Base-by-base conservation (phyloP, 805 yeast genomes). In the Cyberlindnera veronae region DNA sequence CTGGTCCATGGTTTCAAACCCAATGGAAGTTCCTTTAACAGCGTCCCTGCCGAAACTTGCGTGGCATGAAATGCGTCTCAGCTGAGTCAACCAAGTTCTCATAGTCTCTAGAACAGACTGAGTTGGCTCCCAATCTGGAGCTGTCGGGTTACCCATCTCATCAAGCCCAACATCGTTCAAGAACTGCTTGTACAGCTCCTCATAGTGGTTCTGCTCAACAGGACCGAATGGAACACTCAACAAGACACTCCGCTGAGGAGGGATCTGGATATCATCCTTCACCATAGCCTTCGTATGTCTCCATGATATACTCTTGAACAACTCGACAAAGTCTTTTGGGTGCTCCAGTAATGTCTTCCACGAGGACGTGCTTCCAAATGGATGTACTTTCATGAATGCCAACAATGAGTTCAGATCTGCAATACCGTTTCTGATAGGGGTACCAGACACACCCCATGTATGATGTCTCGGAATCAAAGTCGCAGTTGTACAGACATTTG, bases 401-500 rank as follows among this genome's bases (percentile, higher is more conserved):
- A 90, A 57, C 5, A 88, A 69, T 0, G 95, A 83, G 32, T 74
- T 77, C 34, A 90, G 67, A 60, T 91, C 96, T 23, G 69, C 59
- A 30, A 84, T 62, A 29, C 77, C 71, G 46, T 74, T 75, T 48
- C 81, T 79, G 13, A 89, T 82, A 0, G 97, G 95, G 0, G 99
- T 93, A 6, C 99, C 99, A 1, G 96, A 86, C 1, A 90, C 96
- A 13, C 95, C 97, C 98, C 98, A 93, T 0, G 96, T 79, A 63
- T 93, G 97, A 33, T 78, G 75, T 38, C 96, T 69, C 5, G 96
- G 91, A 19, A 93, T 76, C 27, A 85, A 64, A 3, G 84, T 69
- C 0, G 96, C 88, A 41, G 89, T 85, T 41, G 76, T 79, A 16
- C 95, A 88, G 2, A 93, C 87, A 38, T 84, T 76, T 0, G 91